phyloP scores from a whole-genome alignment of 306 rosid genomes.

The Gynostemma pentaphyllum region DNA sequence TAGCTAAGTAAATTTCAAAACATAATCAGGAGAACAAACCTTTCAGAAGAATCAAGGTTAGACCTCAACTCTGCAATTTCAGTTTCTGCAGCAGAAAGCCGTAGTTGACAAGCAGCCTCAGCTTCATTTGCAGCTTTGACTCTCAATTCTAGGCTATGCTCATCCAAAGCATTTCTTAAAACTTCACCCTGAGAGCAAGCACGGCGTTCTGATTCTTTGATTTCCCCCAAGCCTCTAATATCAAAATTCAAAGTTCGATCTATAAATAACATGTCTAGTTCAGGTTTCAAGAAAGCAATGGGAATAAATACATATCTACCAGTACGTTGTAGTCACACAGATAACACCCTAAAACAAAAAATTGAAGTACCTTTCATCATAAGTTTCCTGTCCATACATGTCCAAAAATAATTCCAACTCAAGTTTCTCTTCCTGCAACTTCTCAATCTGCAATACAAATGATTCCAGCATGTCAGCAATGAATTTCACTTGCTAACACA shows the following conservation, averaged over 20 bases:
- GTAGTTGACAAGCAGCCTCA: conserved; percentile 84
- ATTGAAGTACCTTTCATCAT: conserved; percentile 51
- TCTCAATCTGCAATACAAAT: conserved; percentile 47
- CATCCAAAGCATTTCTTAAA: conserved; percentile 77
- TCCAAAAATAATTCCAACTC: conserved; percentile 60
- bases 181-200: conserved; percentile 63
- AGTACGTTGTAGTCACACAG: background rate
- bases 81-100: conserved; percentile 75
- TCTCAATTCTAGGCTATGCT: conserved; percentile 82
- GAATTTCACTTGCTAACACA: background rate
- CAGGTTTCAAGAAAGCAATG: background rate
- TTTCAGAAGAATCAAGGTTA: conserved; percentile 63
- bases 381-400: conserved; percentile 61
- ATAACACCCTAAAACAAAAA: background rate
- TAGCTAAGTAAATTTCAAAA: background rate
- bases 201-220: conserved; percentile 71
- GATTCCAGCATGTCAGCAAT: background rate
- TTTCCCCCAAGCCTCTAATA: conserved; percentile 50
- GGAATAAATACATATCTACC: background rate
- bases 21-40: conserved; percentile 34
- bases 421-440: conserved; percentile 53
- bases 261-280: background rate
- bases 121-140: conserved; percentile 96
- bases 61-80: conserved; percentile 65
- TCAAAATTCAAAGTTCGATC: conserved; percentile 20